A percentile compares a stretch with the other conserved stretches of the same genome.
phyloP scores from a whole-genome alignment of 1,284 basidiomycete genomes.

The Ceratobasidium papillatum region DNA sequence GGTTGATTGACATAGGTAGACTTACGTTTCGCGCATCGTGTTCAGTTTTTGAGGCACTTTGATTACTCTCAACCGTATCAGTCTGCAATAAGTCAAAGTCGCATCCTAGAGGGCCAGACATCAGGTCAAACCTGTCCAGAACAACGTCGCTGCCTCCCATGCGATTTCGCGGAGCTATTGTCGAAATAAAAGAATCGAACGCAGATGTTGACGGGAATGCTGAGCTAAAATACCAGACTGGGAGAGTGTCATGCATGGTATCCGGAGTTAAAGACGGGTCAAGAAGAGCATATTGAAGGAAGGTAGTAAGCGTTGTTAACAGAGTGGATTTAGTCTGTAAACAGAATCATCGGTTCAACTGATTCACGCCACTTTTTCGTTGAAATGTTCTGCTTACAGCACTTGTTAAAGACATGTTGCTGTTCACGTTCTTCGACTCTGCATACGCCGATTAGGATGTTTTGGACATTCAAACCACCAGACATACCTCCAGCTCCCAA shows the following conservation, averaged over 20 bases:
- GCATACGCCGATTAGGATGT: not conserved
- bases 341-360: not conserved
- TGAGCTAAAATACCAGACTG: slow-evolving; percentile 48
- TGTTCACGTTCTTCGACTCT: slow-evolving; percentile 16
- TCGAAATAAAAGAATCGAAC: slow-evolving; percentile 45
- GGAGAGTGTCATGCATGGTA: not conserved
- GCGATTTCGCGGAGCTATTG: slow-evolving; percentile 16
- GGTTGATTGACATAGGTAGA: slow-evolving; percentile 32
- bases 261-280: not conserved
- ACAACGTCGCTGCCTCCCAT: no score
- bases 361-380: not conserved
- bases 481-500: slow-evolving; percentile 30
- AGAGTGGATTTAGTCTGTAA: slow-evolving; percentile 46
- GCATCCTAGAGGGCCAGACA: slow-evolving; percentile 22
- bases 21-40: slow-evolving; percentile 40
- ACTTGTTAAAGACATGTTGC: slow-evolving; percentile 9
- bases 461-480: not conserved
- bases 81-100: slow-evolving; percentile 13
- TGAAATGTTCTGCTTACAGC: slow-evolving; percentile 13
- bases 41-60: not conserved
- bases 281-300: slow-evolving; percentile 46
- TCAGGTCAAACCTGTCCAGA: not conserved
- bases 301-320: slow-evolving; percentile 46
- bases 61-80: slow-evolving; percentile 9
- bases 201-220: slow-evolving; percentile 46